These are phyloP conservation scores for Scutellaria galericulata DNA, from an alignment of 257 asterid species.

Conservation along the genomic window DNA sequence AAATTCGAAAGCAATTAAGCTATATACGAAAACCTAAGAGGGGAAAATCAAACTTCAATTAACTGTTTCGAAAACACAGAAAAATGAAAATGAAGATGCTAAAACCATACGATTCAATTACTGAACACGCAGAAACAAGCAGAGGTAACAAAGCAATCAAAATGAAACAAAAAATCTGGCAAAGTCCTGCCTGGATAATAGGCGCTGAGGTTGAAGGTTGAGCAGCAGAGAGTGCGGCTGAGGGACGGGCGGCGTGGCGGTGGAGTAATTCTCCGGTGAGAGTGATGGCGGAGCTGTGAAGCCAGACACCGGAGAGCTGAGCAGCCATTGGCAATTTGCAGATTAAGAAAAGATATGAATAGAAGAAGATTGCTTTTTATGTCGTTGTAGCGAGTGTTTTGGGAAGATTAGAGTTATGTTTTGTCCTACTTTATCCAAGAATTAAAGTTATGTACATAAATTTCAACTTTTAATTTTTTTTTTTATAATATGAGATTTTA, in stretches of 20 bases:
- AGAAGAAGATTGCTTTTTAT: not conserved
- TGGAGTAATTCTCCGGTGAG: constrained; percentile 39
- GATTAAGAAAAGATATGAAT: constrained; percentile 13
- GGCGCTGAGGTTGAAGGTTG: constrained; percentile 59
- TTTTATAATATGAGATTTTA: no score
- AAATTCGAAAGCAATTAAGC: not conserved
- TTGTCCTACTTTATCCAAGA: no score
- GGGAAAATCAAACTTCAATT: no score
- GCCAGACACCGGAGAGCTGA: constrained; percentile 60
- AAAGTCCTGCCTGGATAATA: constrained; percentile 59
- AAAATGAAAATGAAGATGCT: not conserved
- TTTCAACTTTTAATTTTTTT: no score
- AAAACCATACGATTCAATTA: not conserved
- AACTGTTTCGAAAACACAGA: not conserved
- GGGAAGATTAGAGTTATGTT: no score
- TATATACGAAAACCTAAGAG: no score
- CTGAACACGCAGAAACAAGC: not conserved
- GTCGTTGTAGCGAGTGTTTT: no score
- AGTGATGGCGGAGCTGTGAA: constrained; percentile 45
- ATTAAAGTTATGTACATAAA: no score
- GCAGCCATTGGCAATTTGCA: constrained; percentile 45
- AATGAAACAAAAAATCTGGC: not conserved
- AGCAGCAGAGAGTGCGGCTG: constrained; percentile 47
- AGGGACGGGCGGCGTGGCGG: constrained; percentile 41
- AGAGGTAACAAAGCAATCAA: constrained; percentile 5